phyloP scores from a whole-genome alignment of 2,329 filamentous ascomycete species.

The Colletotrichum eremochloae region DNA sequence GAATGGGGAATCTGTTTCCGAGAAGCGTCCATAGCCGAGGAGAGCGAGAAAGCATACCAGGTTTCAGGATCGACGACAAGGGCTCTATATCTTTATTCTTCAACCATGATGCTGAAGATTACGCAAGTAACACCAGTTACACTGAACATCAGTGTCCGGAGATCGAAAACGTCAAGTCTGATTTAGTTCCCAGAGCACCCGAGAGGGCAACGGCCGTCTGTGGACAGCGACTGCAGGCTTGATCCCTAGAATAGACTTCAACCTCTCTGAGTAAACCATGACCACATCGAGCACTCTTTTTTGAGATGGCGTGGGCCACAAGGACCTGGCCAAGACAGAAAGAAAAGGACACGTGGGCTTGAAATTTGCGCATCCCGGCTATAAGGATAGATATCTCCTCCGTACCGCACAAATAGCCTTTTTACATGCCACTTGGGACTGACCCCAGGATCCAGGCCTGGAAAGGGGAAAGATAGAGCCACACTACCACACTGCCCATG shows the following conservation, averaged over 20 bases:
- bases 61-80: conserved; percentile 34
- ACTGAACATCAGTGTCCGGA: conserved; percentile 4
- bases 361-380: conserved; percentile 15
- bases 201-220: not conserved
- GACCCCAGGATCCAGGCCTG: conserved; percentile 11
- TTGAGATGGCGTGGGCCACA: conserved; percentile 15
- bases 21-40: conserved; percentile 1
- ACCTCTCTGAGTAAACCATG: conserved; percentile 12
- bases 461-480: conserved; percentile 8
- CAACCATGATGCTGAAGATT: not conserved
- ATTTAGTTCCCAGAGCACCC: not conserved
- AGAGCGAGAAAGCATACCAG: conserved; percentile 2
- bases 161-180: not conserved
- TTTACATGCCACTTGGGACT: conserved; percentile 19
- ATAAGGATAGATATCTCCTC: conserved; percentile 2
- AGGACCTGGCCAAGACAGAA: not conserved
- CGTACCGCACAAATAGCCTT: not conserved
- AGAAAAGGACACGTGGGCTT: not conserved
- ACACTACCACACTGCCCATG: conserved; percentile 31
- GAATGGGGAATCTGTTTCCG: too few species aligned
- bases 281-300: conserved; percentile 16
- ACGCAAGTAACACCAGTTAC: conserved; percentile 12
- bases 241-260: conserved; percentile 19
- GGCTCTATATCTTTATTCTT: not conserved
- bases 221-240: conserved; percentile 23